Conservation (phyloP, 2,329 filamentous ascomycete species). For the Trichoderma sp. region DNA sequence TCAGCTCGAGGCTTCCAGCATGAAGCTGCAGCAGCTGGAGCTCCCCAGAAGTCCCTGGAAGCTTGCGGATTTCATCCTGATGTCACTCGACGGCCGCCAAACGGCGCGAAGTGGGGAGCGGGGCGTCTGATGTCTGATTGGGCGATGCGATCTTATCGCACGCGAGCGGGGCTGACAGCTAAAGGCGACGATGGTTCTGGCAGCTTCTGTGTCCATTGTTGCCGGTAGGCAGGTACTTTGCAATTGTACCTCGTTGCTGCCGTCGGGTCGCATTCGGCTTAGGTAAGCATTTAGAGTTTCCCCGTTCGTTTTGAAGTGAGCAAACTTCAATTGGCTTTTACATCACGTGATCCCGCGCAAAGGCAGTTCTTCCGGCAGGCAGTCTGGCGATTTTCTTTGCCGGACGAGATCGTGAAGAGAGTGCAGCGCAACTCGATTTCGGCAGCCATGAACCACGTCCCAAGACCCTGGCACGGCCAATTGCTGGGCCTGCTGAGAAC, state of each 20-base stretch:
- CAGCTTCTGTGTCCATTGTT: too few species aligned
- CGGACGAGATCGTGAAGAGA: background rate
- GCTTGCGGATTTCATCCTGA: constrained; percentile 39
- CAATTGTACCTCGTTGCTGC: background rate
- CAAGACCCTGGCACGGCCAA: constrained; percentile 44
- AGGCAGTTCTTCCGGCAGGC: constrained; percentile 1
- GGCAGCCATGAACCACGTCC: constrained; percentile 44
- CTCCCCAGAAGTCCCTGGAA: constrained; percentile 40
- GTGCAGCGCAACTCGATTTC: constrained; percentile 32
- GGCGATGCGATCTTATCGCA: constrained; percentile 34
- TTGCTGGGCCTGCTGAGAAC: constrained; percentile 48
- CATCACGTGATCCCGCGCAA: constrained; percentile 35
- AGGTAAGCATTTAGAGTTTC: too few species aligned
- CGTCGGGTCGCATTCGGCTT: too few species aligned
- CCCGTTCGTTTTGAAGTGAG: too few species aligned
- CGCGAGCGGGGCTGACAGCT: too few species aligned
- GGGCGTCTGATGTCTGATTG: constrained; percentile 34
- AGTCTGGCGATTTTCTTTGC: constrained; percentile 30
- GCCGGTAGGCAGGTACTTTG: background rate
- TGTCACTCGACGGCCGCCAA: constrained; percentile 38
- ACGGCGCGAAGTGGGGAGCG: constrained; percentile 32
- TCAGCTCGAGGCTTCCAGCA: constrained; percentile 32
- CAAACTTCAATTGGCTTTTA: background rate
- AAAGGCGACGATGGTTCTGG: too few species aligned
- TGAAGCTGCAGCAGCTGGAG: constrained; percentile 32